Evolutionary conservation across 257 asterid species (phyloP).

Genomic region (Plantago ovata): DNA sequence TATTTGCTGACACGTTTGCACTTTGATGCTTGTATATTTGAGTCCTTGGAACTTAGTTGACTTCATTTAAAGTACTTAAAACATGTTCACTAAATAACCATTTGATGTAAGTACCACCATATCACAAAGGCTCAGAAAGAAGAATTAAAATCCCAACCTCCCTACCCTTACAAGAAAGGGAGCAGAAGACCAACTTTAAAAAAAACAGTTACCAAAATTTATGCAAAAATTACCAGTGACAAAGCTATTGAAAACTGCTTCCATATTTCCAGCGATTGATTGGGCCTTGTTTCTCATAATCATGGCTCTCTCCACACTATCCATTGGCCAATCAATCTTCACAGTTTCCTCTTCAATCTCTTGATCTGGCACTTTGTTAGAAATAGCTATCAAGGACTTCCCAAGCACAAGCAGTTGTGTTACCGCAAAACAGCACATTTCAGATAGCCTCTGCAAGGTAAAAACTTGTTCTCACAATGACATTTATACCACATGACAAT

Average conservation of each 20-base stretch:
- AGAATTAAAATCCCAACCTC: no score
- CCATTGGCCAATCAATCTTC: conserved; percentile 87
- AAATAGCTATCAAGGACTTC: conserved; percentile 60
- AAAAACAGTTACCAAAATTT: background rate
- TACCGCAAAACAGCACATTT: conserved; percentile 87
- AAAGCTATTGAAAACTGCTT: conserved; percentile 70
- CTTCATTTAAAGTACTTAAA: no score
- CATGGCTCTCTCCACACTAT: conserved; percentile 78
- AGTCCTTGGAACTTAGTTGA: no score
- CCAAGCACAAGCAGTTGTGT: conserved; percentile 84
- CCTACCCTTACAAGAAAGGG: no score
- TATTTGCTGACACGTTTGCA: no score
- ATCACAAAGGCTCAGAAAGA: no score
- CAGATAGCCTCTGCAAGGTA: conserved; percentile 80
- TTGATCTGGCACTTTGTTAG: conserved; percentile 50
- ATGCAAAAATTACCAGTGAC: conserved; percentile 53
- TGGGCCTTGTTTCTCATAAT: conserved; percentile 59
- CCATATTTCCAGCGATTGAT: conserved; percentile 60
- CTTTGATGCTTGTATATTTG: no score
- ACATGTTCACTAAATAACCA: no score
- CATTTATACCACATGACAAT: background rate
- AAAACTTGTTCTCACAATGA: conserved; percentile 17
- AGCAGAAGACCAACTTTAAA: background rate
- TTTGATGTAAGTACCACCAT: no score
- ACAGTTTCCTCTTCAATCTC: conserved; percentile 52